These are phyloP conservation scores for Durio zibethinus DNA, from an alignment of 345 rosid genomes.

Conservation along the genomic window DNA sequence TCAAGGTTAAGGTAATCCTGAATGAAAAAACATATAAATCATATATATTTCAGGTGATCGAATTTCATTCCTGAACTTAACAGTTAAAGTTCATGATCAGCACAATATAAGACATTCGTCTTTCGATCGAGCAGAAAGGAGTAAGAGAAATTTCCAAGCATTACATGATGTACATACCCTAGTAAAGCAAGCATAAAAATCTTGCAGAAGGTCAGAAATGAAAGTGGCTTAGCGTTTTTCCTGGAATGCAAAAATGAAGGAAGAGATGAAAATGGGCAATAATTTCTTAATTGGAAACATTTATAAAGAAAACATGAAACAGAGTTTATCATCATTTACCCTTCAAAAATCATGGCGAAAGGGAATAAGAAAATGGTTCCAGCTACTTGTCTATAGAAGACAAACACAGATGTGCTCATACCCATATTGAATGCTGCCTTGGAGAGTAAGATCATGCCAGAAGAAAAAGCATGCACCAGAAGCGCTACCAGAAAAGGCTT, in stretches of 20 bases:
- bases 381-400: conserved; percentile 24
- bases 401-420: conserved; percentile 26
- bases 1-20: conserved; percentile 17
- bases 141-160: not conserved
- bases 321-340: conserved; percentile 7
- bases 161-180: conserved; percentile 8
- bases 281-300: not conserved
- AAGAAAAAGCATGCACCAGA: conserved; percentile 6
- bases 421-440: conserved; percentile 28
- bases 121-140: not conserved
- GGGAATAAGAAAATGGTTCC: conserved; percentile 25
- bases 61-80: not conserved
- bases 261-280: not conserved
- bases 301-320: not conserved
- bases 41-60: not conserved
- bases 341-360: conserved; percentile 13
- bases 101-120: not conserved
- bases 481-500: conserved; percentile 14
- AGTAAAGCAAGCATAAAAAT: conserved; percentile 21
- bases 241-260: not conserved
- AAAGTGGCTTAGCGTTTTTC: conserved; percentile 16
- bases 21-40: not conserved
- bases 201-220: conserved; percentile 18
- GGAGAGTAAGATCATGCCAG: conserved; percentile 24
- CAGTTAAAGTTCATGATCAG: not conserved